These are phyloP conservation scores for Haemoproteus tartakovskyi DNA, from an alignment of 169 alveolate species.

Conservation along the genomic window DNA sequence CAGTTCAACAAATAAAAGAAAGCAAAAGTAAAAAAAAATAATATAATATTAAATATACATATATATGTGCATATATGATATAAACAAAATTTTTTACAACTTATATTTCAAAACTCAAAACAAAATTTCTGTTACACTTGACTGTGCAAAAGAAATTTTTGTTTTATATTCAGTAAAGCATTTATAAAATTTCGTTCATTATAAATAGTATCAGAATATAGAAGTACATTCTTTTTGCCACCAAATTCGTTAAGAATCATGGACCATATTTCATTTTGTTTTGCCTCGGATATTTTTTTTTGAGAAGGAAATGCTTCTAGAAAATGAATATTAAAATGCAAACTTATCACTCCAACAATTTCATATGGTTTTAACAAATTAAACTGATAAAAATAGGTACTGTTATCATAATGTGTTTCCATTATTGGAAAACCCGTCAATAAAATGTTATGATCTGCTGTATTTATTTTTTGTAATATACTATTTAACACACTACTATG, in stretches of 20 bases:
- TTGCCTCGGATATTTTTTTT: background rate
- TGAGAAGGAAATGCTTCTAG: background rate
- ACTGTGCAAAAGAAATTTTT: no score
- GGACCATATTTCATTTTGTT: constrained; percentile 3
- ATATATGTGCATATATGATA: no score
- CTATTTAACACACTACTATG: background rate
- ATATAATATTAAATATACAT: no score
- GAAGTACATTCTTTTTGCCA: constrained; percentile 6
- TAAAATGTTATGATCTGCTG: constrained; percentile 15
- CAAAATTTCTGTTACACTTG: no score
- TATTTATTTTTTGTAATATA: constrained; percentile 16
- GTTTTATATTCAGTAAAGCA: no score
- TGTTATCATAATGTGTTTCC: constrained; percentile 1
- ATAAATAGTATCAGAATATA: no score
- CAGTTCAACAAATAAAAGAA: no score
- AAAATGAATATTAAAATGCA: constrained; percentile 8
- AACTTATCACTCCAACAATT: constrained; percentile 27
- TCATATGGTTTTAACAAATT: constrained; percentile 10
- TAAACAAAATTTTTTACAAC: no score
- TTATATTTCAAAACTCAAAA: no score
- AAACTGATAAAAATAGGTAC: constrained; percentile 50
- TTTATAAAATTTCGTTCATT: no score
- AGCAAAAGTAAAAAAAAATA: no score
- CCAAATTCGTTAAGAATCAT: constrained; percentile 11
- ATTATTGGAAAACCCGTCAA: constrained; percentile 52